Conservation (phyloP, 2,329 filamentous ascomycete species). For the Aspergillus brunneoviolaceus region DNA sequence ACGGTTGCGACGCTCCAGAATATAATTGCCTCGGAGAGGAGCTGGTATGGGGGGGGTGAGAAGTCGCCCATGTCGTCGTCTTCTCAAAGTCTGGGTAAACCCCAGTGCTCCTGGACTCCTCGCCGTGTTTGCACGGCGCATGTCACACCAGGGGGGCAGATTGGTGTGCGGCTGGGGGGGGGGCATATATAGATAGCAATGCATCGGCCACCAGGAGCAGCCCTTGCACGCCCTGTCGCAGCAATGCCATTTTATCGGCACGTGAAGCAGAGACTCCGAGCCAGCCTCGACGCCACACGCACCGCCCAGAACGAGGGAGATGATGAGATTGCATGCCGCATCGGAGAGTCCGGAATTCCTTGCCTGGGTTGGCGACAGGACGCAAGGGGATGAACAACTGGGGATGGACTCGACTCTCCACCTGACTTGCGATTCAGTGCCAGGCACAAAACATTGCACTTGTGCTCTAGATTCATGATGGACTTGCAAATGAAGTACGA, state of each 20-base stretch:
- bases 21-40: constrained; percentile 26
- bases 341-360: not conserved
- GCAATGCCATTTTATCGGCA: not conserved
- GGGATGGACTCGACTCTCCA: not conserved
- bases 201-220: not conserved
- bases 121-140: not conserved
- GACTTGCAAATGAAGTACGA: no score
- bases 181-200: not conserved
- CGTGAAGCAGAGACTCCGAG: not conserved
- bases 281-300: not conserved
- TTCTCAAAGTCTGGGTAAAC: not conserved
- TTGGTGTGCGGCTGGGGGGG: not conserved
- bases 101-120: not conserved
- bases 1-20: constrained; percentile 27
- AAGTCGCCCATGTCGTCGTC: constrained; percentile 20
- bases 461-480: no score
- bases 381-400: not conserved
- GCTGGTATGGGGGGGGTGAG: constrained; percentile 10
- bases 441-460: not conserved
- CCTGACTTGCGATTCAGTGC: not conserved
- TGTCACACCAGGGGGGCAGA: not conserved
- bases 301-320: not conserved
- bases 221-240: not conserved
- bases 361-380: not conserved
- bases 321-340: not conserved